phyloP scores from a whole-genome alignment of 345 rosid species.

The Citrus trifoliata region DNA sequence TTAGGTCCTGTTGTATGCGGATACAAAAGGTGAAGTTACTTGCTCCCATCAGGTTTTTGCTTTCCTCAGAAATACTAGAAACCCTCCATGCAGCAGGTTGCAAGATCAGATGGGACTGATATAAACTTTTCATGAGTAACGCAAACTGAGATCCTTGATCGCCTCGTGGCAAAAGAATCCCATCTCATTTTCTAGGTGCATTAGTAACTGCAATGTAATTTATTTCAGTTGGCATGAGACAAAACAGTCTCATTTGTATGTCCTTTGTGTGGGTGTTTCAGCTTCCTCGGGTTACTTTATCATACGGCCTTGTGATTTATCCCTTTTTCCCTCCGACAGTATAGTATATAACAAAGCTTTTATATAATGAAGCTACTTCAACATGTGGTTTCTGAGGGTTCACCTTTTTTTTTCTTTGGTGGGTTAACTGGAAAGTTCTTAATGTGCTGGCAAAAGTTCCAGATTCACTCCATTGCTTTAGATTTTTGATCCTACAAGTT shows the following conservation, averaged over 20 bases:
- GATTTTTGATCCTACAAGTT: not conserved
- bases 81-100: conserved; percentile 66
- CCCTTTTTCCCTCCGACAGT: not conserved
- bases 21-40: conserved; percentile 84
- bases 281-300: not conserved
- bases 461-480: not conserved
- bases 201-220: not conserved
- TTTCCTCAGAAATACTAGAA: conserved; percentile 69
- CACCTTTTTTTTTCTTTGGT: not conserved
- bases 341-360: not conserved
- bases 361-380: not conserved
- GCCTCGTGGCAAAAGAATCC: not conserved
- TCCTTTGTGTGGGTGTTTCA: not conserved
- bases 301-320: not conserved
- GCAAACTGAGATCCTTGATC: not conserved
- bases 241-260: not conserved
- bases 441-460: not conserved
- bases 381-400: not conserved
- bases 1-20: conserved; percentile 58
- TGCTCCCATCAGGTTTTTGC: conserved; percentile 56
- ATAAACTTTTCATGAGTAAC: not conserved
- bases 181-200: not conserved
- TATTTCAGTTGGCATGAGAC: not conserved
- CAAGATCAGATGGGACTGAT: conserved; percentile 78
- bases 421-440: not conserved